These are phyloP conservation scores for Coemansia brasiliensis DNA, from an alignment of 192 early-diverging fungal genomes.

Conservation along the genomic window DNA sequence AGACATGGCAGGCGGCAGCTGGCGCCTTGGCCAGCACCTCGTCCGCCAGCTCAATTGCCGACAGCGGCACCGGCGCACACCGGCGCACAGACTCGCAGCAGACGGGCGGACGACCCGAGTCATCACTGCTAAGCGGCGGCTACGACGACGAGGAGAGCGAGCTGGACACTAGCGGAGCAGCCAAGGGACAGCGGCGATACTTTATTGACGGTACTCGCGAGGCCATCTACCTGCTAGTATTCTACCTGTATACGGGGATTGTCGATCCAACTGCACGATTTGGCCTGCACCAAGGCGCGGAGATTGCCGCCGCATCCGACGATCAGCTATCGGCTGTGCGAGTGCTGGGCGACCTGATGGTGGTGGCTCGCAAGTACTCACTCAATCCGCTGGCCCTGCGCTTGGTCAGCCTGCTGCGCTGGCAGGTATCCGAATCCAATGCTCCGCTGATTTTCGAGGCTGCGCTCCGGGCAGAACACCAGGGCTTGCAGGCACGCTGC, in stretches of 20 bases:
- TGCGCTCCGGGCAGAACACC: conserved; percentile 66
- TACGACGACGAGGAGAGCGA: conserved; percentile 10
- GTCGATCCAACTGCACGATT: conserved; percentile 68
- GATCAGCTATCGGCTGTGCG: conserved; percentile 30
- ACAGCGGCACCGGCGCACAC: background rate
- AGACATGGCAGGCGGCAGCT: conserved; percentile 32
- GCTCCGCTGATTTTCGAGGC: conserved; percentile 67
- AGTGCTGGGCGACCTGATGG: conserved; percentile 65
- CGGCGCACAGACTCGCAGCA: background rate
- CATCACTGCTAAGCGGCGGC: conserved; percentile 33
- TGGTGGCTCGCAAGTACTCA: conserved; percentile 63
- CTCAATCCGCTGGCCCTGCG: conserved; percentile 60
- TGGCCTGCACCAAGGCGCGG: conserved; percentile 53
- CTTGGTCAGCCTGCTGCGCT: conserved; percentile 61
- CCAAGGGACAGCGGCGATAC: conserved; percentile 45
- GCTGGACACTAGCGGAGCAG: background rate
- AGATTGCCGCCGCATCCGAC: conserved; percentile 11
- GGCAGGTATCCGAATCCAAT: conserved; percentile 60
- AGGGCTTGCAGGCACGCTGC: conserved; percentile 60
- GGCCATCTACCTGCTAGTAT: conserved; percentile 63
- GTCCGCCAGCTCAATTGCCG: background rate
- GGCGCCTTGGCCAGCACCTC: background rate
- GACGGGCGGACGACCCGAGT: conserved; percentile 28
- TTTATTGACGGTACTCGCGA: conserved; percentile 48
- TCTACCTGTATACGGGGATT: conserved; percentile 68